These are phyloP conservation scores for Zoysia pacifica DNA, from an alignment of 176 grass and related monocot genomes.

Conservation along the genomic window DNA sequence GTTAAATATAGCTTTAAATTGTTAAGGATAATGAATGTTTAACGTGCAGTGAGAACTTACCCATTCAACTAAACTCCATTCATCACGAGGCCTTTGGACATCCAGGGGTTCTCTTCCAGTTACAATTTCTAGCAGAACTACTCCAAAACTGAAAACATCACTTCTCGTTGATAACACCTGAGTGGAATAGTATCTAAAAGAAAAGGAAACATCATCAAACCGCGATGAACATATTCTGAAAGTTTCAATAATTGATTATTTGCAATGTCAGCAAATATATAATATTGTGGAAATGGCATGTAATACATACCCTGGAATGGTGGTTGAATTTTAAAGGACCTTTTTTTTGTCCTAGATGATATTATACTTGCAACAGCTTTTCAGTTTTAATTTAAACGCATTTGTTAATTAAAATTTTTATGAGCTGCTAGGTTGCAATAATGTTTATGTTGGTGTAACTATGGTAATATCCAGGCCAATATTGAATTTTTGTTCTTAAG, in stretches of 20 bases:
- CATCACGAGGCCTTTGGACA: conserved; percentile 55
- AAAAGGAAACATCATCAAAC: conserved; percentile 28
- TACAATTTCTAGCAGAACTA: conserved; percentile 77
- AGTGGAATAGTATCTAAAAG: conserved; percentile 72
- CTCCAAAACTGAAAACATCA: conserved; percentile 73
- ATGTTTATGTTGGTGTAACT: not conserved
- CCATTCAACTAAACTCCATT: conserved; percentile 83
- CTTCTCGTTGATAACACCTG: conserved; percentile 66
- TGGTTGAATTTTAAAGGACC: not conserved
- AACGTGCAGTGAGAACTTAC: conserved; percentile 34
- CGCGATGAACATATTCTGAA: not conserved
- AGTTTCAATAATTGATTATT: not conserved
- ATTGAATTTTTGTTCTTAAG: not conserved
- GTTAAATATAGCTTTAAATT: not conserved
- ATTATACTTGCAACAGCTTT: not conserved
- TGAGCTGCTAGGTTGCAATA: not conserved
- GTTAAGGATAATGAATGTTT: conserved; percentile 7
- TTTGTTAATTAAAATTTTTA: not conserved
- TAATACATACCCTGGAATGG: not conserved
- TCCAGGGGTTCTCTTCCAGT: conserved; percentile 78
- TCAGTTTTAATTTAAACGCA: not conserved
- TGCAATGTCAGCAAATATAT: not conserved
- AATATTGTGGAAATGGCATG: not conserved
- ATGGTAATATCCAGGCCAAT: not conserved
- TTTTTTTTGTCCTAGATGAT: not conserved